phyloP scores from a whole-genome alignment of 1,284 basidiomycete species.

The Cutaneotrichosporon daszewskae region DNA sequence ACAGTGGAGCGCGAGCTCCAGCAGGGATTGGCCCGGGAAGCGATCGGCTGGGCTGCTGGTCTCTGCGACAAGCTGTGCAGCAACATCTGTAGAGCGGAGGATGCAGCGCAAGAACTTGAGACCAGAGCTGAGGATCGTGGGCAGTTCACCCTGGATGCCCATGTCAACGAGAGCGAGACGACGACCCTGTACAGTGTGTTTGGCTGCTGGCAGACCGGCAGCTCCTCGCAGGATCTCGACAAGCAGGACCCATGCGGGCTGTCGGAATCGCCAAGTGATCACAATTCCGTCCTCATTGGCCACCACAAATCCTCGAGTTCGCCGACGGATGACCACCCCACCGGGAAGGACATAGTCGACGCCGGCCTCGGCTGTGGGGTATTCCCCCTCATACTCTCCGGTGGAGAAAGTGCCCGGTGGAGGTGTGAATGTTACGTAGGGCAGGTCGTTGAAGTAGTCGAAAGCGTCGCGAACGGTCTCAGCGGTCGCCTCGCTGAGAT shows the following conservation, averaged over 20 bases:
- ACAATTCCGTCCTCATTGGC: constrained; percentile 11
- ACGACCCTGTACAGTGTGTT: constrained; percentile 1
- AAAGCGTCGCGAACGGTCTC: constrained; percentile 25
- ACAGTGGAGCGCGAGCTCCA: constrained; percentile 27
- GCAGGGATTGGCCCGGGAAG: constrained; percentile 19
- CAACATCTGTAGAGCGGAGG: constrained; percentile 20
- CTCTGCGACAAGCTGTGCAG: constrained; percentile 4
- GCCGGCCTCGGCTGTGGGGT: constrained; percentile 23
- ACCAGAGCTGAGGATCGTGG: constrained; percentile 24
- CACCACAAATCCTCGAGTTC: constrained; percentile 26
- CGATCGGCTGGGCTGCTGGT: neutral
- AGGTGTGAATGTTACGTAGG: constrained; percentile 20
- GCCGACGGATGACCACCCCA: constrained; percentile 24
- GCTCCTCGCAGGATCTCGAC: constrained; percentile 34
- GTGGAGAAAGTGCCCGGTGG: constrained; percentile 16
- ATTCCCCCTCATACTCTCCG: constrained; percentile 23
- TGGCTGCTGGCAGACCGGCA: constrained; percentile 19
- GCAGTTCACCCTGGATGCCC: constrained; percentile 21
- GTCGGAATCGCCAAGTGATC: constrained; percentile 24
- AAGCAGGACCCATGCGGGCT: constrained; percentile 31
- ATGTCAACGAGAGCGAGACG: constrained; percentile 29
- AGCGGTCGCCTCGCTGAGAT: constrained; percentile 13
- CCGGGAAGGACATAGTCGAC: constrained; percentile 33
- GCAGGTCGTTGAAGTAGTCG: constrained; percentile 33
- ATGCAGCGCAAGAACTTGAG: constrained; percentile 27